phyloP scores from a whole-genome alignment of 352 stramenopile species.

The Globisporangium acanthophoron region DNA sequence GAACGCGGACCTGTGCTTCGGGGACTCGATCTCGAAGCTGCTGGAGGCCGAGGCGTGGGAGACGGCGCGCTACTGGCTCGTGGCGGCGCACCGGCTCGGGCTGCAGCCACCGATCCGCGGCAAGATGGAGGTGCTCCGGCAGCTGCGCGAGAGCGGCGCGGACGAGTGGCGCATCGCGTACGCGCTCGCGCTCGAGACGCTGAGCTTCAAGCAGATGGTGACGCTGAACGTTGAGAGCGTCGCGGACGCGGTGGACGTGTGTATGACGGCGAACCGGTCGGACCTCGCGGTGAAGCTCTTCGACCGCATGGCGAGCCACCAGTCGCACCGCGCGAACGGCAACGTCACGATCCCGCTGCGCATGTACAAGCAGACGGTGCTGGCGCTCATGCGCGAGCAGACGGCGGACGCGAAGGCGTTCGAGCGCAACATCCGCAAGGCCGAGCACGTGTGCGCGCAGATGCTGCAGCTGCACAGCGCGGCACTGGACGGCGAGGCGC shows the following conservation, averaged over 20 bases:
- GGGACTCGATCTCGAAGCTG: conserved; percentile 77
- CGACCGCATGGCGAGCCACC: conserved; percentile 35
- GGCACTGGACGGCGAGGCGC: conserved; percentile 50
- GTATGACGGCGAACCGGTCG: conserved; percentile 31
- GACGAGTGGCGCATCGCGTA: conserved; percentile 77
- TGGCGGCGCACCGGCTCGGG: conserved; percentile 33
- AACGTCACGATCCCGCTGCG: conserved; percentile 36
- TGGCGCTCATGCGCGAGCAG: conserved; percentile 45
- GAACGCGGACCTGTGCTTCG: conserved; percentile 56
- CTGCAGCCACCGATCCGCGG: conserved; percentile 57
- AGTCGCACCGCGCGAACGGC: conserved; percentile 22
- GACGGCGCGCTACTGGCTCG: conserved; percentile 52
- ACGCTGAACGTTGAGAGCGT: conserved; percentile 66
- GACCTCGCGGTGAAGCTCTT: conserved; percentile 63
- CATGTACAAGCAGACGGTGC: conserved; percentile 64
- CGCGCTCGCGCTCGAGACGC: conserved; percentile 56
- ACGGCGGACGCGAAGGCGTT: conserved; percentile 14
- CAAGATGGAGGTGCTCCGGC: conserved; percentile 49
- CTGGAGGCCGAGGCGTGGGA: conserved; percentile 52
- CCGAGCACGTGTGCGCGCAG: conserved; percentile 53
- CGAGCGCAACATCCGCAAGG: conserved; percentile 35
- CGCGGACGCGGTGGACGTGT: conserved; percentile 64
- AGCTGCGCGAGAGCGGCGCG: conserved; percentile 25
- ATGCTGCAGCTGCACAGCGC: conserved; percentile 59
- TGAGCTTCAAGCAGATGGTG: conserved; percentile 62